Conservation (phyloP, 1,284 basidiomycete genomes). For the Bjerkandera adusta region DNA sequence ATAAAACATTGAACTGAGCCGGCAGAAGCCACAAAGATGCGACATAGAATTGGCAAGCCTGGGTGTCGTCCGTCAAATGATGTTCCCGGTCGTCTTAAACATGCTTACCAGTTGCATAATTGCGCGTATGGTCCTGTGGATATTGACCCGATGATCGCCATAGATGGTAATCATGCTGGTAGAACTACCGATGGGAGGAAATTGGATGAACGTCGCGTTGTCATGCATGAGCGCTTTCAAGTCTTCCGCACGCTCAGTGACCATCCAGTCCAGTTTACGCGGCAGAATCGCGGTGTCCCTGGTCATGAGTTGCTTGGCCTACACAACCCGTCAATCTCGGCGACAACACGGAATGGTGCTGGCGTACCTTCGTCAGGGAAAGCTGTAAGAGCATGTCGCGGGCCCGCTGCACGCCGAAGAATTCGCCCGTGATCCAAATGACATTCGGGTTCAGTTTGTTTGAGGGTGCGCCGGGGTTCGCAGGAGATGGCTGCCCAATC, state of each 20-base stretch:
- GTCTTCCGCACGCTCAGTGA: conserved; percentile 90
- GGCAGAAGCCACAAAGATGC: conserved; percentile 96
- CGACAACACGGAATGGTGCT: conserved; percentile 5
- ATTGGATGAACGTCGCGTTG: conserved; percentile 94
- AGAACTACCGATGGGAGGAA: conserved; percentile 88
- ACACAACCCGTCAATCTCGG: background rate
- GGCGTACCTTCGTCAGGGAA: conserved; percentile 79
- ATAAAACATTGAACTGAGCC: conserved; percentile 88
- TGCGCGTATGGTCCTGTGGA: conserved; percentile 91
- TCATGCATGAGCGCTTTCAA: conserved; percentile 92
- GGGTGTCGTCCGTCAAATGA: conserved; percentile 10
- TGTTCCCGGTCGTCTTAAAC: conserved; percentile 9
- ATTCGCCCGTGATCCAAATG: conserved; percentile 97
- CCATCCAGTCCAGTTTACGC: conserved; percentile 97
- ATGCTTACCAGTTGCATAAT: conserved; percentile 90
- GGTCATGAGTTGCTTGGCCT: conserved; percentile 91
- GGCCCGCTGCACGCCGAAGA: conserved; percentile 93
- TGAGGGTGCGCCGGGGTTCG: conserved; percentile 20
- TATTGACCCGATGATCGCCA: conserved; percentile 93
- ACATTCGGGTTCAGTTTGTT: conserved; percentile 51
- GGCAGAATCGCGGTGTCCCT: conserved; percentile 93
- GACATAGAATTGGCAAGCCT: conserved; percentile 96
- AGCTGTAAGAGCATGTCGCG: conserved; percentile 93
- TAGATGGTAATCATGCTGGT: conserved; percentile 92
- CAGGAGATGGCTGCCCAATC: conserved; percentile 23